Evolutionary conservation across 1,139 yeast species (phyloP), one percentile per base, ranked within the genome.

Genomic region (Yarrowia galli): DNA sequence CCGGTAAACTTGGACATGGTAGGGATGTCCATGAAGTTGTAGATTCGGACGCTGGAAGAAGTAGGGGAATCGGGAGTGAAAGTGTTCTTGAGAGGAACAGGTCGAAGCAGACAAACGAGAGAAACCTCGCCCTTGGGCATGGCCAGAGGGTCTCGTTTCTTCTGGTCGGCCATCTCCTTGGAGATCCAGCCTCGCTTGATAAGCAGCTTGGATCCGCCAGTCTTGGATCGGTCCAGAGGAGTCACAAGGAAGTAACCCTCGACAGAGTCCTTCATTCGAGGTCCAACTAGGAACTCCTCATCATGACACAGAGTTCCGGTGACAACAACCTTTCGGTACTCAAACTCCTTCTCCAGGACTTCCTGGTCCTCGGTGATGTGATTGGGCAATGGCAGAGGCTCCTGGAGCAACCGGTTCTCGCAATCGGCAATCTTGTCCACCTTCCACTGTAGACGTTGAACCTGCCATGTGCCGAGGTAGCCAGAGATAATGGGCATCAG

Each of bases 171-270:
- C 72, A 86, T 87, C 20, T 87, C 89, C 72, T 89, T 92, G 42
- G 86, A 81, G 61, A 95, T 87, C 97, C 98, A 95, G 9, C 99
- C 99, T 72, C 99, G 85, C 77, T 92, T 96, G 42, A 95, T 84
- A 68, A 95, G 81, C 35, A 93, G 80, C 68, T 82, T 75, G 0
- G 91, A 91, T 16, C 97, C 97, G 72, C 87, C 87, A 15, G 86
- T 81, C 64, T 58, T 58, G 32, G 64, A 58, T 70, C 97, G 85
- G 35, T 87, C 84, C 74, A 95, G 86, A 5, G 99, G 99, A 10
- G 97, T 89, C 46, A 91, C 87, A 15, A 95, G 83, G 61, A 86
- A 80, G 76, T 90, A 95, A 2, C 99, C 99, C 69, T 87, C 84
- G 71, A 82, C 83, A 10, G 93, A 97, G 71, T 91, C 87, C 71